phyloP scores from a whole-genome alignment of 805 yeast genomes.

The Yamadazyma ubonensis region DNA sequence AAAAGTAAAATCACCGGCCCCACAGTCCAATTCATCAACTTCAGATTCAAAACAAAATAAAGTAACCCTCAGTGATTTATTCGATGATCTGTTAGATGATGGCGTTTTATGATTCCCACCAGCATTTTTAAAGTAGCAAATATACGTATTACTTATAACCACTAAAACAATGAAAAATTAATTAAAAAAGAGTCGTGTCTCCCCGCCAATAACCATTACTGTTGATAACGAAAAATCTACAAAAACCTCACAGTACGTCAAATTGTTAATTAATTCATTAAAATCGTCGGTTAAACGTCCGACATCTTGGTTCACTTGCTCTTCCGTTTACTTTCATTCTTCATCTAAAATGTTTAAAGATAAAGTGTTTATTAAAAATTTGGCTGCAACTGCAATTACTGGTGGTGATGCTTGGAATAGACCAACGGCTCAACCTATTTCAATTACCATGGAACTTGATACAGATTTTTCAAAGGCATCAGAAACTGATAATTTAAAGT shows the following conservation, averaged over 20 bases:
- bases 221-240: constrained; percentile 2
- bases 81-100: constrained; percentile 4
- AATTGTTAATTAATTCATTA: constrained; percentile 15
- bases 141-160: no score
- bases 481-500: constrained; percentile 72
- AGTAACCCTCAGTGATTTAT: constrained; percentile 2
- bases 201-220: constrained; percentile 5
- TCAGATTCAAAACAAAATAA: no score
- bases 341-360: constrained; percentile 26
- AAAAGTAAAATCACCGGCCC: background rate
- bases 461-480: constrained; percentile 77
- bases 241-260: constrained; percentile 1
- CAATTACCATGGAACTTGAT: constrained; percentile 54
- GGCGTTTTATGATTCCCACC: background rate
- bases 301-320: constrained; percentile 8
- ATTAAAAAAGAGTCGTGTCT: background rate
- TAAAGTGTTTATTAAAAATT: constrained; percentile 50
- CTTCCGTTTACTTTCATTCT: constrained; percentile 9
- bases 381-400: constrained; percentile 60
- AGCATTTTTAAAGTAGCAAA: no score
- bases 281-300: constrained; percentile 12
- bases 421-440: constrained; percentile 63
- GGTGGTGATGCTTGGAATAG: constrained; percentile 79
- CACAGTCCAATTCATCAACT: no score
- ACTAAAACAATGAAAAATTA: background rate